Conservation (phyloP, 2,329 filamentous ascomycete genomes). For the Exophiala sp. region DNA sequence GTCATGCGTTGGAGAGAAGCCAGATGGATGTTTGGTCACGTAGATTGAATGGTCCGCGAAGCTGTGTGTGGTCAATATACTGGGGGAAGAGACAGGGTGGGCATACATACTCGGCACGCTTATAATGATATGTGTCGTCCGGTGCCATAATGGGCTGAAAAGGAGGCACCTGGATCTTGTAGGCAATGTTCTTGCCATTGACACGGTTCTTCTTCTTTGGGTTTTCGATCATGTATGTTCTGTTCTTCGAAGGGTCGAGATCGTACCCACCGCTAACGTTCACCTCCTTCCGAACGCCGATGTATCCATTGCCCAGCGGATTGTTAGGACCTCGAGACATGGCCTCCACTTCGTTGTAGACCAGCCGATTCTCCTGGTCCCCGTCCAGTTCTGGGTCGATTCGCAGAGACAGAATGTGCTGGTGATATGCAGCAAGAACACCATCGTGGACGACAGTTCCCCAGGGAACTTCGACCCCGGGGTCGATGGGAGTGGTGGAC, state of each 20-base stretch:
- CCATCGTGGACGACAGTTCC: constrained; percentile 64
- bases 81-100: no score
- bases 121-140: constrained; percentile 43
- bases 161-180: not conserved
- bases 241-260: constrained; percentile 34
- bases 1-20: no score
- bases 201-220: not conserved
- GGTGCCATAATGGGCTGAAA: not conserved
- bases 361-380: constrained; percentile 48
- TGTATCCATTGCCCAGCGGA: constrained; percentile 49
- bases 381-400: constrained; percentile 53
- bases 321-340: constrained; percentile 55
- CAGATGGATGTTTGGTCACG: constrained; percentile 51
- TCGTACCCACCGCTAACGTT: not conserved
- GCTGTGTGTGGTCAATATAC: no score
- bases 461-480: constrained; percentile 58
- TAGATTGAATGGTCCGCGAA: constrained; percentile 51
- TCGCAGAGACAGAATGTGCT: constrained; percentile 67
- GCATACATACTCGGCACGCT: constrained; percentile 43
- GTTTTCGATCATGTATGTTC: not conserved
- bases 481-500: constrained; percentile 61
- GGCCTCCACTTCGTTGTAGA: constrained; percentile 55
- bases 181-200: not conserved
- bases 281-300: constrained; percentile 50
- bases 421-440: constrained; percentile 63